phyloP scores from a whole-genome alignment of 768 basidiomycete species.

The Daedalea quercina region DNA sequence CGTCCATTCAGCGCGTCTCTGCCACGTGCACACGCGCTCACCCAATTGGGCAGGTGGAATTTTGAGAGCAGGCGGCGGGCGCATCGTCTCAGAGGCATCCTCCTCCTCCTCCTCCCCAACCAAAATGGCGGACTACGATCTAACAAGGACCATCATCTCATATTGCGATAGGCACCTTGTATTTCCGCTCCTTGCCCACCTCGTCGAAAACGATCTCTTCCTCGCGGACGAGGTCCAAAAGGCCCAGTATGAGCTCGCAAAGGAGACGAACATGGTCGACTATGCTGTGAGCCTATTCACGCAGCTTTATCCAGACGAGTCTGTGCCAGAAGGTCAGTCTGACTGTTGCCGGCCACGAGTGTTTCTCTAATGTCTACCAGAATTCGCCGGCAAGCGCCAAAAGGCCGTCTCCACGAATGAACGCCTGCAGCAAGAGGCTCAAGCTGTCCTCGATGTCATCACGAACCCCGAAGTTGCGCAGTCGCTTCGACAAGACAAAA shows the following conservation, averaged over 20 bases:
- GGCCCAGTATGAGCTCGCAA: constrained; percentile 96
- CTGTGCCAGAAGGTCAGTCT: constrained; percentile 58
- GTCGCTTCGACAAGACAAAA: constrained; percentile 91
- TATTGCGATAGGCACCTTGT: constrained; percentile 93
- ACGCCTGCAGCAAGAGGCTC: constrained; percentile 81
- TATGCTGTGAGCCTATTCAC: constrained; percentile 80
- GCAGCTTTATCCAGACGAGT: constrained; percentile 67
- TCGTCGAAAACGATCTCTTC: constrained; percentile 70
- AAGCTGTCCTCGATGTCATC: constrained; percentile 91
- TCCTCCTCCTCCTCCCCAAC: not conserved
- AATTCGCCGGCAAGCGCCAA: constrained; percentile 78
- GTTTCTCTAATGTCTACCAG: constrained; percentile 30
- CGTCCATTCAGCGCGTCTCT: constrained; percentile 3
- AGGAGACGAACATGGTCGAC: constrained; percentile 97
- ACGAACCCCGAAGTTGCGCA: constrained; percentile 96
- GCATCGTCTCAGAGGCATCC: not conserved
- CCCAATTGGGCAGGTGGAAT: constrained; percentile 10
- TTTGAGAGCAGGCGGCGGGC: constrained; percentile 10
- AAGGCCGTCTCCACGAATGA: constrained; percentile 81
- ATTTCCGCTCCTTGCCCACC: constrained; percentile 87
- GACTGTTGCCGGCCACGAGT: not conserved
- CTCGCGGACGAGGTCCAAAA: constrained; percentile 71
- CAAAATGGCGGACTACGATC: constrained; percentile 83
- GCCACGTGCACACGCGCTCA: constrained; percentile 9
- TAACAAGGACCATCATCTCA: constrained; percentile 85